Conservation (phyloP, 805 yeast genomes). For the Yamadazyma olivae region DNA sequence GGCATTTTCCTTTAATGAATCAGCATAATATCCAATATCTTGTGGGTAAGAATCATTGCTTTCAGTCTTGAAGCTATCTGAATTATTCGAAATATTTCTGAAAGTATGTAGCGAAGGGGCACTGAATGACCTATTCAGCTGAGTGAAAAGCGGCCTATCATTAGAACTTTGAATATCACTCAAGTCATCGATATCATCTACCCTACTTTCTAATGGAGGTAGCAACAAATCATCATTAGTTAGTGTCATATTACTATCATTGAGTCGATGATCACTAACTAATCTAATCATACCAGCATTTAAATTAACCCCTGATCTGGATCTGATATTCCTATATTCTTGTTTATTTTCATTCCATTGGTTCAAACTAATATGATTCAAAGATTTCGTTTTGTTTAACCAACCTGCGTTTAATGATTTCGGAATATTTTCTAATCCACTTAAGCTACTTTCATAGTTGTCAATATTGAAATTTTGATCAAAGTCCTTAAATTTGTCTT, state of each 20-base stretch:
- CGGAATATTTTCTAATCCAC: slow-evolving; percentile 29
- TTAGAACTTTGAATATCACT: slow-evolving; percentile 19
- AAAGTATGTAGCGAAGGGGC: slow-evolving; percentile 43
- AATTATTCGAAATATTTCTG: slow-evolving; percentile 19
- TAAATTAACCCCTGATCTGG: slow-evolving; percentile 20
- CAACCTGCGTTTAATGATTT: slow-evolving; percentile 9
- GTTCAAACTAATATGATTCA: slow-evolving; percentile 23
- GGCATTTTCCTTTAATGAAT: neutral
- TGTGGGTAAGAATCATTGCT: neutral
- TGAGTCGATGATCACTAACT: slow-evolving; percentile 16
- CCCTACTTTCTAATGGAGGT: slow-evolving; percentile 9
- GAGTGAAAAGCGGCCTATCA: slow-evolving; percentile 8
- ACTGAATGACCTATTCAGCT: slow-evolving; percentile 28
- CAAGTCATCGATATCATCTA: slow-evolving; percentile 25
- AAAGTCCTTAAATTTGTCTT: slow-evolving; percentile 19
- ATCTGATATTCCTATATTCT: slow-evolving; percentile 20
- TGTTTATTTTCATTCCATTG: slow-evolving; percentile 30
- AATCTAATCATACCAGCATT: slow-evolving; percentile 17
- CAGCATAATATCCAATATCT: neutral
- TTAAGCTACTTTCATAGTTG: slow-evolving; percentile 14
- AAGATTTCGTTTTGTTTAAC: slow-evolving; percentile 8
- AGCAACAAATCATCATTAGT: slow-evolving; percentile 7
- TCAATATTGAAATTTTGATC: slow-evolving; percentile 18
- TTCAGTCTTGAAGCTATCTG: neutral
- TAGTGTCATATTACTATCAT: slow-evolving; percentile 7